Conservation (phyloP, 2,329 filamentous ascomycete genomes). For the Beauveria brongniartii region DNA sequence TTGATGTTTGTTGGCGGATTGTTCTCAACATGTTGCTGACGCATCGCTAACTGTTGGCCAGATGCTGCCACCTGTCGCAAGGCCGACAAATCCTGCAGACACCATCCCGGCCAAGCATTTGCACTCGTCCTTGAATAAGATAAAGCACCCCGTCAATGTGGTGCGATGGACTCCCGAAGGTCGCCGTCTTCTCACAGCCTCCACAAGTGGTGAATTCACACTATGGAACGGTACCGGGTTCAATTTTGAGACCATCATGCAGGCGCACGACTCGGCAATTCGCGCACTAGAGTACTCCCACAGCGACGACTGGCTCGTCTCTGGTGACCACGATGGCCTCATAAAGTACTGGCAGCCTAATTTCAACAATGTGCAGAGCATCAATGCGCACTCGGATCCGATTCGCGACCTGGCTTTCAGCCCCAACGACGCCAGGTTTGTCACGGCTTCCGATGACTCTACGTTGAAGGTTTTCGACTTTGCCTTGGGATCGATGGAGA, state of each 20-base stretch:
- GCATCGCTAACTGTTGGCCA: slow-evolving; percentile 27
- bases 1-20: slow-evolving; percentile 64
- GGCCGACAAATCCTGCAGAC: slow-evolving; percentile 67
- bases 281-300: slow-evolving; percentile 82
- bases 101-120: slow-evolving; percentile 90
- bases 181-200: slow-evolving; percentile 81
- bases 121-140: slow-evolving; percentile 97
- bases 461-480: slow-evolving; percentile 96
- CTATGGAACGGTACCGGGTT: slow-evolving; percentile 98
- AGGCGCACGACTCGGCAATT: slow-evolving; percentile 86
- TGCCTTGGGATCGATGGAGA: slow-evolving; percentile 74
- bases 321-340: slow-evolving; percentile 87
- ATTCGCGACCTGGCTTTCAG: slow-evolving; percentile 89
- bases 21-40: not conserved
- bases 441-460: slow-evolving; percentile 91
- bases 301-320: slow-evolving; percentile 94
- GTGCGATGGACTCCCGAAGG: slow-evolving; percentile 98
- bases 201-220: slow-evolving; percentile 95
- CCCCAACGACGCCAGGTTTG: slow-evolving; percentile 90
- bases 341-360: slow-evolving; percentile 99
- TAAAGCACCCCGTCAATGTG: slow-evolving; percentile 94
- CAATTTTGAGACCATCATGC: slow-evolving; percentile 99
- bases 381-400: slow-evolving; percentile 82
- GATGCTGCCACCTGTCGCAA: slow-evolving; percentile 81
- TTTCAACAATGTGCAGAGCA: slow-evolving; percentile 96